These are phyloP conservation scores for Ceratobasidium papillatum DNA, from an alignment of 1,284 basidiomycete species.

Conservation along the genomic window DNA sequence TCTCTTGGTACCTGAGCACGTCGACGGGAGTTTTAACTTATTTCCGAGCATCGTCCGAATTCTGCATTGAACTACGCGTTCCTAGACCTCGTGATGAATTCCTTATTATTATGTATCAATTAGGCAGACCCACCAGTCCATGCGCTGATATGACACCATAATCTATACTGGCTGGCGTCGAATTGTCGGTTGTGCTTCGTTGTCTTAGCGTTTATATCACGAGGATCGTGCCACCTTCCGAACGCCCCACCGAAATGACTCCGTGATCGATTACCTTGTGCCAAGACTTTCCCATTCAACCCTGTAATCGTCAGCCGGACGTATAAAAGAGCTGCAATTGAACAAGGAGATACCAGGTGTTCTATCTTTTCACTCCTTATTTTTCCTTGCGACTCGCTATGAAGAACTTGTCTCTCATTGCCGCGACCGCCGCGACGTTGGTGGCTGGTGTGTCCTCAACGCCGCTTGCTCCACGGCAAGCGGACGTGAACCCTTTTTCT, in stretches of 20 bases:
- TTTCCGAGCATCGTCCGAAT: slow-evolving; percentile 10
- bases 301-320: background rate
- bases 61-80: background rate
- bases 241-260: slow-evolving; percentile 1
- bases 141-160: background rate
- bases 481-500: slow-evolving; percentile 21
- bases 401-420: slow-evolving; percentile 26
- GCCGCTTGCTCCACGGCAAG: slow-evolving; percentile 10
- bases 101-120: background rate
- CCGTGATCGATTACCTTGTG: background rate
- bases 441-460: slow-evolving; percentile 25
- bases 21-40: background rate
- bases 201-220: slow-evolving; percentile 10
- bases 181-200: slow-evolving; percentile 24
- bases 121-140: background rate
- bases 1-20: background rate
- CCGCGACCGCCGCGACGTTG: slow-evolving; percentile 25
- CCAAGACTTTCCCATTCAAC: slow-evolving; percentile 9
- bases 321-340: background rate
- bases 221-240: slow-evolving; percentile 20
- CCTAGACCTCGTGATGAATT: background rate
- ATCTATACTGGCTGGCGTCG: background rate
- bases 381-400: background rate
- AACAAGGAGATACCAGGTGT: background rate
- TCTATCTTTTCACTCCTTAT: background rate